Evolutionary conservation across 495 filamentous ascomycete genomes (phyloP).

Genomic region (Tuber magnatum): DNA sequence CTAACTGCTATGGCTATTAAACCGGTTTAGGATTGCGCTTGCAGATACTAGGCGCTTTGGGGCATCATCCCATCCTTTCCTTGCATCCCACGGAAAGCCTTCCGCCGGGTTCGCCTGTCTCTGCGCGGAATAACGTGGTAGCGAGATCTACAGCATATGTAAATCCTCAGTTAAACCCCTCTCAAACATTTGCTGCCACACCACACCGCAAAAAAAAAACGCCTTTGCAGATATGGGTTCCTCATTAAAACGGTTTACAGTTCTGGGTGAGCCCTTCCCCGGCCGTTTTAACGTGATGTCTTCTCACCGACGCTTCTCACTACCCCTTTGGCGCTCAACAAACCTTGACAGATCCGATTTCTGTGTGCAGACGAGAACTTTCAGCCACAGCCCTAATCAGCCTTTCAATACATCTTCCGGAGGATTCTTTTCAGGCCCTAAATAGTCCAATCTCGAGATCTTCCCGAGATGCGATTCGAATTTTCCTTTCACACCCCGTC

Average conservation of each 20-base stretch:
- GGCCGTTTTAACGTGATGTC: not conserved
- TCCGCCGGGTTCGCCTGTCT: not conserved
- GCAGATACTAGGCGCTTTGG: not conserved
- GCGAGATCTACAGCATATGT: conserved; percentile 1
- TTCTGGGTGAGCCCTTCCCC: not conserved
- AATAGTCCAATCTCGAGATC: not conserved
- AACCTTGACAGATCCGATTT: not conserved
- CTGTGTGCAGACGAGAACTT: not conserved
- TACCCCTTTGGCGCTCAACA: not conserved
- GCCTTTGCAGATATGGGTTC: not conserved
- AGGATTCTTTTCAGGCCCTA: not conserved
- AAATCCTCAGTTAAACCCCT: not conserved
- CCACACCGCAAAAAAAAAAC: not conserved
- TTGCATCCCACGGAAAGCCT: not conserved
- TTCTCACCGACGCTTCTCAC: not conserved
- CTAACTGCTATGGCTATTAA: not conserved
- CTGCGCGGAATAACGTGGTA: not conserved
- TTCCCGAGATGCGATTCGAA: not conserved
- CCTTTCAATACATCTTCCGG: not conserved
- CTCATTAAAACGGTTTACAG: not conserved
- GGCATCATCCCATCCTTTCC: not conserved
- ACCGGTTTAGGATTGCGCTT: not conserved
- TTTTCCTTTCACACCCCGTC: not conserved
- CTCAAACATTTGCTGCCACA: not conserved
- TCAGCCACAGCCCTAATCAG: not conserved